Conservation (phyloP, 306 rosid species). For the Vigna radiata region DNA sequence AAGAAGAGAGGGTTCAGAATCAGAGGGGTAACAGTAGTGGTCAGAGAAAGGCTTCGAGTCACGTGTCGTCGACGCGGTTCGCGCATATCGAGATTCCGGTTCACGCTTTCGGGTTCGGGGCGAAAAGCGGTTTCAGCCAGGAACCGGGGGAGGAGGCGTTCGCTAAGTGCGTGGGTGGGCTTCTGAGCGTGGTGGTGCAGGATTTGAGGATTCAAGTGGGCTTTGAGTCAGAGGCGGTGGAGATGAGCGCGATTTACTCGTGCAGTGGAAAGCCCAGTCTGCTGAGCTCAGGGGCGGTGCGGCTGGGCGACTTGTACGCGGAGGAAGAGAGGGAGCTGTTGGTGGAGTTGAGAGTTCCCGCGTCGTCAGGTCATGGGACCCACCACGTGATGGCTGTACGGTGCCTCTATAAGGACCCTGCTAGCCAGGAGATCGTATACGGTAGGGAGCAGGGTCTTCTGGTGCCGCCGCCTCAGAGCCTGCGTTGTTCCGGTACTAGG, state of each 20-base stretch:
- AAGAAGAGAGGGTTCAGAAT: conserved; percentile 55
- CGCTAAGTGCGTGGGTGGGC: conserved; percentile 74
- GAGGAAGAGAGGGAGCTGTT: conserved; percentile 80
- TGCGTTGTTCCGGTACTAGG: conserved; percentile 44
- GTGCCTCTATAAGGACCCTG: conserved; percentile 76
- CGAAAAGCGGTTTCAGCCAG: conserved; percentile 54
- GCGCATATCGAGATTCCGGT: conserved; percentile 88
- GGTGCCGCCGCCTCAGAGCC: conserved; percentile 55
- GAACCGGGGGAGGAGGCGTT: conserved; percentile 79
- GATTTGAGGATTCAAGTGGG: conserved; percentile 73
- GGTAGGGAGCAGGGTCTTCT: conserved; percentile 64
- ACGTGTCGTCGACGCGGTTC: conserved; percentile 69
- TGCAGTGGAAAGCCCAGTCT: conserved; percentile 63
- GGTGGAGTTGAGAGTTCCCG: conserved; percentile 67
- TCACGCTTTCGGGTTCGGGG: conserved; percentile 71
- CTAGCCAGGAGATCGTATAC: conserved; percentile 67
- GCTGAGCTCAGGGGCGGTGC: conserved; percentile 60
- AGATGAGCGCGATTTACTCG: conserved; percentile 67
- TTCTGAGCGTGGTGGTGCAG: conserved; percentile 75
- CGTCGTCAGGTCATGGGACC: conserved; percentile 47
- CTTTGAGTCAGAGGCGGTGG: conserved; percentile 55
- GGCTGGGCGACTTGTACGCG: conserved; percentile 84
- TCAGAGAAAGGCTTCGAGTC: conserved; percentile 53
- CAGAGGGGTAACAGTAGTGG: background rate
- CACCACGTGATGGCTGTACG: conserved; percentile 72